These are phyloP conservation scores for Phaeosphaeriaceae sp. DNA, from an alignment of 2,329 filamentous ascomycete species.

Conservation along the genomic window DNA sequence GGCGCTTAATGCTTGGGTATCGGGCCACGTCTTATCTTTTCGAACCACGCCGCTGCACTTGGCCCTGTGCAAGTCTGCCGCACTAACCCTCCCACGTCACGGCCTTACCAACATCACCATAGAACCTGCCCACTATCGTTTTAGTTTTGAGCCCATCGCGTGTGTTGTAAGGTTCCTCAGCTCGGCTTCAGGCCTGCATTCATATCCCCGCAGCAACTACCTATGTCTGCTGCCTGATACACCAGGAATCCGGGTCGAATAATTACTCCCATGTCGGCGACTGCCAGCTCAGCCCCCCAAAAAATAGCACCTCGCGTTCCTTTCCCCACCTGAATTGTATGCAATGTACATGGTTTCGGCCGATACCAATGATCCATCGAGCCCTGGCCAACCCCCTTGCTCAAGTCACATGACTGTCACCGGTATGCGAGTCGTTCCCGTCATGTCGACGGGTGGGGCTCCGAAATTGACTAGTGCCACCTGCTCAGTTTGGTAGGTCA, in stretches of 20 bases:
- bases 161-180: slow-evolving; percentile 15
- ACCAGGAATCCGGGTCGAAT: slow-evolving; percentile 13
- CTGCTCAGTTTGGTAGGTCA: slow-evolving; percentile 7
- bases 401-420: slow-evolving; percentile 13
- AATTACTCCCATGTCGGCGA: slow-evolving; percentile 3
- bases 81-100: slow-evolving; percentile 19
- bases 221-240: slow-evolving; percentile 18
- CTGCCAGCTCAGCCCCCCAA: slow-evolving; percentile 13
- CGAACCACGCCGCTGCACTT: slow-evolving; percentile 22
- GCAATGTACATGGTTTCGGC: neutral
- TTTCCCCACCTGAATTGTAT: neutral
- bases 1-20: slow-evolving; percentile 30
- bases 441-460: slow-evolving; percentile 5
- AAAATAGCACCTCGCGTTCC: neutral
- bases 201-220: slow-evolving; percentile 9
- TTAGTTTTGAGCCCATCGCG: slow-evolving; percentile 6
- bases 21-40: slow-evolving; percentile 22
- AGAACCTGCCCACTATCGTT: slow-evolving; percentile 5
- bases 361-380: neutral
- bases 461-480: slow-evolving; percentile 1
- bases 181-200: slow-evolving; percentile 7
- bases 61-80: slow-evolving; percentile 5
- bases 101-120: slow-evolving; percentile 12
- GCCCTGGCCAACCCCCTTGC: neutral
- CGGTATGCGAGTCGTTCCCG: slow-evolving; percentile 18